Evolutionary conservation across 2,329 filamentous ascomycete genomes (phyloP), one percentile per base, ranked within the genome.

Genomic region (Teratosphaeria zuluensis): DNA sequence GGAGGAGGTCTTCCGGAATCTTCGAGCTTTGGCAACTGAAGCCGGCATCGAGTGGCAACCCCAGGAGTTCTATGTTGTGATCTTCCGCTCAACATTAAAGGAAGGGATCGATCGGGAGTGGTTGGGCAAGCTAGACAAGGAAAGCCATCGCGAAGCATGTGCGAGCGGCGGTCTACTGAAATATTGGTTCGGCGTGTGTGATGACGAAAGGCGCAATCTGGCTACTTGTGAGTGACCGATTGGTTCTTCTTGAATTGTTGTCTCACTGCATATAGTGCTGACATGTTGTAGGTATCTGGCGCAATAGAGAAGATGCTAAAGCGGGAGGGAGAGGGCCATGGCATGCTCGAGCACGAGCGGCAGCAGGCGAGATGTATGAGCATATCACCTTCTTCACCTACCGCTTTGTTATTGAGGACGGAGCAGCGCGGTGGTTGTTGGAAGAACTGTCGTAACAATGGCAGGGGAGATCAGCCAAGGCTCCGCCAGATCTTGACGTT

Each of bases 131-230:
- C 79, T 96, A 33, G 92, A 96, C 73, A 85, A 86, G 69, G 84
- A 84, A 60, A 88, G 88, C 6, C 91, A 96, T 71, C 80, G 82
- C 28, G 91, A 96, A 72, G 92, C 92, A 12, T 86, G 86, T 19
- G 81, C 81, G 46, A 89, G 85, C 67, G 91, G 91, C 5, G 90
- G 90, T 0, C 82, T 96, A 69, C 75, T 96, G 69, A 95, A 95
- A 73, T 96, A 96, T 74, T 96, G 92, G 90, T 96, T 95, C 72
- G 90, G 90, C 1, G 79, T 77, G 35, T 86, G 87, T 21, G 84
- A 95, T 74, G 76, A 72, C 51, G 78, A 87, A 56, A 80, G 87
- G 62, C 79, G 84, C 68, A 96, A 96, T 75, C 74, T 96, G 67
- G 92, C 92, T 51, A 96, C 91, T 54, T 79, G 77, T 78, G 55